These are phyloP conservation scores for Bolboschoenoplectus hybrid DNA, from an alignment of 202 grass and related monocot genomes.

Conservation along the genomic window DNA sequence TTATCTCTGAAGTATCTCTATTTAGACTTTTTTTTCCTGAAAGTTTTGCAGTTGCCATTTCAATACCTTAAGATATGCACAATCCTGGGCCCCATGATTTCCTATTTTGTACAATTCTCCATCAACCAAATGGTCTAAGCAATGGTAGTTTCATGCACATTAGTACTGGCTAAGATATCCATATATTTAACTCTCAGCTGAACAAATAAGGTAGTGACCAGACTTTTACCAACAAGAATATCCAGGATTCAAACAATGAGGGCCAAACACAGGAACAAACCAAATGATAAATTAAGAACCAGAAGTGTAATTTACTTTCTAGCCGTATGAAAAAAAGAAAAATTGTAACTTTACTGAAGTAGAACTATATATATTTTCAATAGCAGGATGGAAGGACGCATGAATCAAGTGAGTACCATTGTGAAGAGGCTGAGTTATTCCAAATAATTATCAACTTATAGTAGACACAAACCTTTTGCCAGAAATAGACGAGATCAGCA, in stretches of 20 bases:
- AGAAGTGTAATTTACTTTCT: neutral
- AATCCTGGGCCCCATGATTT: neutral
- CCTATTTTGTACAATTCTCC: neutral
- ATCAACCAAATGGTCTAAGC: neutral
- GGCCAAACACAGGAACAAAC: neutral
- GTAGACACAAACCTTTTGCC: slow-evolving; percentile 77
- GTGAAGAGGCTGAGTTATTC: neutral
- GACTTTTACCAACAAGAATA: neutral
- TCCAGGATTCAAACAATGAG: neutral
- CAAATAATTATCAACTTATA: slow-evolving; percentile 23
- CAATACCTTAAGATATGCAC: neutral
- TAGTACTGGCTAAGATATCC: neutral
- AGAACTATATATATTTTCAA: slow-evolving; percentile 28
- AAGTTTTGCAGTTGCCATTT: neutral
- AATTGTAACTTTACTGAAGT: slow-evolving; percentile 13
- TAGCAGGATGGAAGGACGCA: neutral
- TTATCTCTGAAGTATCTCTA: neutral
- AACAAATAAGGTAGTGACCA: neutral
- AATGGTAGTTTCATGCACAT: neutral
- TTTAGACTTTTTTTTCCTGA: neutral
- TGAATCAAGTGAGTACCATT: neutral
- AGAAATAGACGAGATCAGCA: slow-evolving; percentile 96
- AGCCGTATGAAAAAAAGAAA: slow-evolving; percentile 8
- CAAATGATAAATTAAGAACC: slow-evolving; percentile 3
- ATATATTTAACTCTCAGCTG: slow-evolving; percentile 1